Evolutionary conservation across 441 rosid species (phyloP).

Genomic region (Biscutella auriculata): DNA sequence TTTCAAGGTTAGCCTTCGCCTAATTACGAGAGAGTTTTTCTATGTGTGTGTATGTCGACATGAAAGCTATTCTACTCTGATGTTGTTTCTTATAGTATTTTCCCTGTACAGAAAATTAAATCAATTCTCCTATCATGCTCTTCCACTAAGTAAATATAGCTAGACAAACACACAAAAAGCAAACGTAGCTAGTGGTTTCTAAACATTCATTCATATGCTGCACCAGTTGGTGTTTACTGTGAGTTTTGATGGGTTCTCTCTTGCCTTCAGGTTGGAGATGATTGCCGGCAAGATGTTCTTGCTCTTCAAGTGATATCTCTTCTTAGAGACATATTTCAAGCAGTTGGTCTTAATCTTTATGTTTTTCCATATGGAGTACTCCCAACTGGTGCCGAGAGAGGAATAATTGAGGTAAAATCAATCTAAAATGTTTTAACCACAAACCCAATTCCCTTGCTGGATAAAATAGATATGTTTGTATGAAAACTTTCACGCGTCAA

Average conservation of each 20-base stretch:
- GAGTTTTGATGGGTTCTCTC: slow-evolving; percentile 5
- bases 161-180: not conserved
- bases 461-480: not conserved
- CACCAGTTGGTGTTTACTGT: not conserved
- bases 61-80: not conserved
- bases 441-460: not conserved
- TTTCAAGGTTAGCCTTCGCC: slow-evolving; percentile 59
- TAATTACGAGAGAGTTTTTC: not conserved
- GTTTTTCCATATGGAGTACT: slow-evolving; percentile 96
- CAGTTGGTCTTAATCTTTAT: slow-evolving; percentile 79
- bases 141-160: not conserved
- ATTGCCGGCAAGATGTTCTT: slow-evolving; percentile 98
- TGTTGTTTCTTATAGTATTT: not conserved
- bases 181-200: not conserved
- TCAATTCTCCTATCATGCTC: not conserved
- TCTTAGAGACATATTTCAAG: slow-evolving; percentile 80
- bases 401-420: slow-evolving; percentile 73
- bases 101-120: not conserved
- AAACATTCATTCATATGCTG: not conserved
- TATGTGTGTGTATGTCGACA: not conserved
- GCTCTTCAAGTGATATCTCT: slow-evolving; percentile 97
- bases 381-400: slow-evolving; percentile 93
- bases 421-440: not conserved
- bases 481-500: not conserved
- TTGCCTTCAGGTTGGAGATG: slow-evolving; percentile 88